phyloP scores from a whole-genome alignment of 208 protist genomes.

The Porcisia deanei region DNA sequence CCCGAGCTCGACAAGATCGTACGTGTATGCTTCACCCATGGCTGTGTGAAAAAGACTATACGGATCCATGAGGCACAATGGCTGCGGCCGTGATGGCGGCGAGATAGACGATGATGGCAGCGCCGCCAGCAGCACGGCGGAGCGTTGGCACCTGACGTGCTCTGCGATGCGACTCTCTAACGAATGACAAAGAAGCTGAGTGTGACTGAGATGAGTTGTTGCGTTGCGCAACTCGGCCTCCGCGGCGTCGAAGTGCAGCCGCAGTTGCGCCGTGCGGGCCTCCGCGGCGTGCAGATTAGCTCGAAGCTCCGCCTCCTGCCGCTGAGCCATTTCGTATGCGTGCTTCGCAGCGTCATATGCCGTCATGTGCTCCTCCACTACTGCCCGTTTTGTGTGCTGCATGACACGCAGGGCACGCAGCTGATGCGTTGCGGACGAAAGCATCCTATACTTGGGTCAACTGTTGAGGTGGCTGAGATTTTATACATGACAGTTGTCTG shows the following conservation, averaged over 20 bases:
- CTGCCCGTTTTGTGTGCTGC: conserved; percentile 14
- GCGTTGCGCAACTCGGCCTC: conserved; percentile 16
- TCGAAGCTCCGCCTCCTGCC: conserved; percentile 38
- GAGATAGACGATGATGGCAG: neutral
- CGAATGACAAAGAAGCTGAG: conserved; percentile 13
- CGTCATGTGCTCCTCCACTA: conserved; percentile 19
- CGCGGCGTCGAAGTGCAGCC: neutral
- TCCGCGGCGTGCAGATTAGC: conserved; percentile 27
- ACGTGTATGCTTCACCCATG: conserved; percentile 13
- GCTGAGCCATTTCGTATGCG: conserved; percentile 17
- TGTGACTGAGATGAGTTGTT: conserved; percentile 13
- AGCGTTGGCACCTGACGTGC: conserved; percentile 22
- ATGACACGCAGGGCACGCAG: conserved; percentile 29
- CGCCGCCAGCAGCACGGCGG: conserved; percentile 10
- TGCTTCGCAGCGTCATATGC: conserved; percentile 6
- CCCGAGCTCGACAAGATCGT: conserved; percentile 17
- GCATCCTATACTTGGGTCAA: conserved; percentile 10
- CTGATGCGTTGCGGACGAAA: conserved; percentile 40
- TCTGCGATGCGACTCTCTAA: conserved; percentile 21
- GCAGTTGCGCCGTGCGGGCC: conserved; percentile 6
- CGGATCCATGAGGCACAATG: conserved; percentile 17
- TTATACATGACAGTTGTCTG: neutral
- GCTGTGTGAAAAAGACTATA: conserved; percentile 25
- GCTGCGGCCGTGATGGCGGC: neutral
- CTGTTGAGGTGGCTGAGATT: no score